phyloP scores from a whole-genome alignment of 345 rosid genomes.

The Atalantia buxifolia region DNA sequence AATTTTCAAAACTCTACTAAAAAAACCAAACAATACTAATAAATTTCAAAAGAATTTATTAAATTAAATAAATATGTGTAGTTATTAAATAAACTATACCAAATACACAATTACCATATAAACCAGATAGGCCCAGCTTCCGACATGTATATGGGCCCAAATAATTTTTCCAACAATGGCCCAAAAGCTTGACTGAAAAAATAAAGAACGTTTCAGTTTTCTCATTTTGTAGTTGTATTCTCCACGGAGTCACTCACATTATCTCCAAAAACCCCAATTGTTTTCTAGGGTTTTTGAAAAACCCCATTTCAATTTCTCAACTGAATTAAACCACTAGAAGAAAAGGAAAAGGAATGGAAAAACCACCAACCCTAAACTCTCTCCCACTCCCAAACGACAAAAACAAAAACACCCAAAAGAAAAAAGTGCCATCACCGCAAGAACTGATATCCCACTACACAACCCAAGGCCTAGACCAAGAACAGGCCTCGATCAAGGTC shows the following conservation, averaged over 20 bases:
- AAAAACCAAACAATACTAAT: too few relatives aligned
- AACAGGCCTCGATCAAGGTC: slow-evolving; percentile 74
- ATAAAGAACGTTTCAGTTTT: not conserved
- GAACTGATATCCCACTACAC: slow-evolving; percentile 82
- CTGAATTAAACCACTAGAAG: too few relatives aligned
- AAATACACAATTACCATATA: too few relatives aligned
- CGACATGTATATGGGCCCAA: too few relatives aligned
- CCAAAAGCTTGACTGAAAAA: too few relatives aligned
- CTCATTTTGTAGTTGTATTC: too few relatives aligned
- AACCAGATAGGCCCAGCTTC: too few relatives aligned
- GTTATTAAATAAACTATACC: too few relatives aligned
- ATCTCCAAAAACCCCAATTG: not conserved
- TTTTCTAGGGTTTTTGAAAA: not conserved
- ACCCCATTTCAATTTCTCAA: not conserved
- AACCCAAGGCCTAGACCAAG: slow-evolving; percentile 62
- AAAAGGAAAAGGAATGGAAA: slow-evolving; percentile 28
- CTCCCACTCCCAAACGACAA: slow-evolving; percentile 23
- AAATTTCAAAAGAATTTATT: too few relatives aligned
- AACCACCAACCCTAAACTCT: slow-evolving; percentile 30
- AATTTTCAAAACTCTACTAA: too few relatives aligned
- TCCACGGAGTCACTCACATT: not conserved
- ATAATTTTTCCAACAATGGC: too few relatives aligned
- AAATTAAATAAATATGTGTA: too few relatives aligned
- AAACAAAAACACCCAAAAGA: slow-evolving; percentile 16
- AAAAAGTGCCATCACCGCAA: slow-evolving; percentile 54